phyloP scores from a whole-genome alignment of 2,329 filamentous ascomycete species.

The Cryphonectria carpinicola region DNA sequence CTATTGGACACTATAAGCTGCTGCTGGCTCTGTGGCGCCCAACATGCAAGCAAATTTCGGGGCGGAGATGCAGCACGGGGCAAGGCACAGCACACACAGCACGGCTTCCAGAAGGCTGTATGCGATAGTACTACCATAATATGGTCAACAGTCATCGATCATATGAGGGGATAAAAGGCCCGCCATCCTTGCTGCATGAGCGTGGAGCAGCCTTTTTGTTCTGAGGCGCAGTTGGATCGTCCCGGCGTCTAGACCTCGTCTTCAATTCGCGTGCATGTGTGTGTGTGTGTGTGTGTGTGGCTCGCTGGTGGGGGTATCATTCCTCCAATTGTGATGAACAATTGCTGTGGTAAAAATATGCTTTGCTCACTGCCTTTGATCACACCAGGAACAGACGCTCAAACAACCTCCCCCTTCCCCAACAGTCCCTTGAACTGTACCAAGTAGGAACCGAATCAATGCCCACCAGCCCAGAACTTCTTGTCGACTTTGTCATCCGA shows the following conservation, averaged over 20 bases:
- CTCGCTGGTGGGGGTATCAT: background rate
- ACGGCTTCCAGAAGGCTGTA: background rate
- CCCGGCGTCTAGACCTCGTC: background rate
- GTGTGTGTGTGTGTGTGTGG: no score
- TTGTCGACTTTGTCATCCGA: constrained; percentile 57
- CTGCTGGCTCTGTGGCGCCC: background rate
- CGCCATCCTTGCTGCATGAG: background rate
- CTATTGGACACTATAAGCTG: background rate
- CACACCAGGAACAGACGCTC: background rate
- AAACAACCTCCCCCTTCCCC: no score
- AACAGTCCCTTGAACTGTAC: background rate
- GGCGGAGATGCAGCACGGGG: background rate
- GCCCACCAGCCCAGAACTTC: constrained; percentile 50
- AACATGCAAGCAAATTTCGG: background rate
- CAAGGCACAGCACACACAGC: background rate
- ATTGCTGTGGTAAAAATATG: background rate
- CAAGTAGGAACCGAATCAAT: background rate
- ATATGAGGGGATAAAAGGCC: background rate
- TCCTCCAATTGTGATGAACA: background rate
- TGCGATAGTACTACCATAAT: background rate
- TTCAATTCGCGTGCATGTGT: background rate
- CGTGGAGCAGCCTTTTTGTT: background rate
- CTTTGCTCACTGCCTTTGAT: background rate
- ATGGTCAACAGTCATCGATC: background rate
- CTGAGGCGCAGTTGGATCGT: background rate